A percentile compares a stretch with the other conserved stretches of the same genome.
These are phyloP conservation scores for Gyromitra esculenta DNA, from an alignment of 2,329 filamentous ascomycete species.

Conservation along the genomic window DNA sequence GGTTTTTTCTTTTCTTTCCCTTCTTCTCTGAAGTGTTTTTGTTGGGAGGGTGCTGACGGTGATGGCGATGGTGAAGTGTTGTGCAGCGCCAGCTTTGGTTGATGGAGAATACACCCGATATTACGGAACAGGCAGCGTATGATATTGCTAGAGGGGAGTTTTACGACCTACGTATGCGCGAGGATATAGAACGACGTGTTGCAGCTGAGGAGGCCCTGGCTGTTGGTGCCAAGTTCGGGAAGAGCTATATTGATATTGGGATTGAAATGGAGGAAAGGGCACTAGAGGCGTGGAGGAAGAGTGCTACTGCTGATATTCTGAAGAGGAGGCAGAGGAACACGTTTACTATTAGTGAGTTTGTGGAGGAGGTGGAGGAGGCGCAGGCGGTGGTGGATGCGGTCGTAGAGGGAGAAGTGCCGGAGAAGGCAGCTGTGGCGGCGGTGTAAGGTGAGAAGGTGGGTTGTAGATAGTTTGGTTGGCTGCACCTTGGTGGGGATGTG, in stretches of 20 bases:
- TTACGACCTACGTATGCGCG: constrained; percentile 81
- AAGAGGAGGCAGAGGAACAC: constrained; percentile 40
- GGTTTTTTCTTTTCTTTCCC: neutral
- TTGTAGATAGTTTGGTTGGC: neutral
- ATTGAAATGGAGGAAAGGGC: constrained; percentile 82
- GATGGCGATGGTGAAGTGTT: constrained; percentile 69
- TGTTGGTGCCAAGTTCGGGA: constrained; percentile 89
- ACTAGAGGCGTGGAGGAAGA: constrained; percentile 85
- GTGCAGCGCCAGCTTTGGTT: constrained; percentile 91
- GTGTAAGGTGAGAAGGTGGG: neutral
- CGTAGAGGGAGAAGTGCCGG: neutral
- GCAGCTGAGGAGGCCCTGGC: constrained; percentile 86
- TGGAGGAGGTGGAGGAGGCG: constrained; percentile 8
- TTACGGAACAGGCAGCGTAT: constrained; percentile 77
- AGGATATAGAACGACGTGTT: constrained; percentile 83
- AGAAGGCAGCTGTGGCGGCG: neutral
- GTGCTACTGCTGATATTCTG: constrained; percentile 66
- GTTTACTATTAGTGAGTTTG: constrained; percentile 47
- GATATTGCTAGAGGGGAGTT: constrained; percentile 89
- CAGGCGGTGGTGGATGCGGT: neutral
- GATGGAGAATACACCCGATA: constrained; percentile 70
- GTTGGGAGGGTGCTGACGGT: constrained; percentile 8
- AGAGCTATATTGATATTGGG: constrained; percentile 76
- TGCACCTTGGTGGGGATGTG: neutral
- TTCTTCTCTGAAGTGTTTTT: neutral